Evolutionary conservation across 352 stramenopile genomes (phyloP), one percentile per base, ranked within the genome.

Genomic region (Phytophthora nicotianae): DNA sequence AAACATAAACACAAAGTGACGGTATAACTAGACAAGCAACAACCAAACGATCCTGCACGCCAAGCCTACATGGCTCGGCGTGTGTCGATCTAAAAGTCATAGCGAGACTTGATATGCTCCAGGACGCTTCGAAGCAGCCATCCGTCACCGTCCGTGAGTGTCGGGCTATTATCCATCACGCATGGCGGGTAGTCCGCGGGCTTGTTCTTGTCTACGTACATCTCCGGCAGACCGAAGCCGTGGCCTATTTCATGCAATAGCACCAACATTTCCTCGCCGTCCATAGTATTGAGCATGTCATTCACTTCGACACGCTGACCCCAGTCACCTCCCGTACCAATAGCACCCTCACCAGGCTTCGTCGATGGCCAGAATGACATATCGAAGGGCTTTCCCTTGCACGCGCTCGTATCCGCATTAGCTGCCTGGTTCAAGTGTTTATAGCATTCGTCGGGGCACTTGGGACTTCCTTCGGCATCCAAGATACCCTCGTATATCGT

Each of bases 171-270:
- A 27, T 72, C 64, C 64, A 72, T 72, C 5, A 72, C 57, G 29
- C 64, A 68, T 4, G 46, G 4, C 9, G 64, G 64, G 38, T 60
- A 72, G 2, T 45, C 51, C 0, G 26, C 27, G 20, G 58, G 64
- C 13, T 72, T 68, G 51, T 72, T 72, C 45, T 63, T 14, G 19
- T 16, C 58, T 19, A 63, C 35, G 32, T 72, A 72, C 58, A 72
- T 58, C 14, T 72, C 65, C 8, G 68, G 68, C n/a, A 75, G 38
- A 5, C 68, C 68, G 17, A 75, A 75, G 0, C 68, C 71, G 58
- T 83, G 74, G 13, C 74, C 68, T 5, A 83, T 83, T 35, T 83
- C 74, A 52, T 80, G 74, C 14, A 74, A 35, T 4, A 83, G 49
- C 17, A 80, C 71, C 29, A 71, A 41, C 41, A 75, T 72, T 17